Evolutionary conservation across 495 filamentous ascomycete species (phyloP).

Genomic region (Tuber calosporum): DNA sequence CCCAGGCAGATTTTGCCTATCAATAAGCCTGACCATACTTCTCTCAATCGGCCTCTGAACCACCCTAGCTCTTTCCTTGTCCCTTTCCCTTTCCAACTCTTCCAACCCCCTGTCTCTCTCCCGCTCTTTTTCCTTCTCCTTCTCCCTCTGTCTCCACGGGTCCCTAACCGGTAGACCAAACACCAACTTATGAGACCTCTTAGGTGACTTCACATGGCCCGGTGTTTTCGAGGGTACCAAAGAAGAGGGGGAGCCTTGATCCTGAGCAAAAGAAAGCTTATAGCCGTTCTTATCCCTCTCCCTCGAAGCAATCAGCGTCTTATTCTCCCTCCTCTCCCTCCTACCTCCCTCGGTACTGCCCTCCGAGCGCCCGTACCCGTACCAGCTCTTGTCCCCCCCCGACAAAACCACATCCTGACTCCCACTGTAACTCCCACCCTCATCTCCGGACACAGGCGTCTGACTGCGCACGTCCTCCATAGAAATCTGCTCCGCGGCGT

Average conservation of each 20-base stretch:
- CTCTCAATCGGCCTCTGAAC: slow-evolving; percentile 1
- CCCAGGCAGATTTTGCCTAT: neutral
- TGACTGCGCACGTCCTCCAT: slow-evolving; percentile 46
- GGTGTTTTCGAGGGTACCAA: neutral
- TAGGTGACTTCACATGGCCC: neutral
- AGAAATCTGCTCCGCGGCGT: slow-evolving; percentile 54
- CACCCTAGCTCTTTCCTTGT: slow-evolving; percentile 17
- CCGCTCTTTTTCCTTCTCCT: slow-evolving; percentile 22
- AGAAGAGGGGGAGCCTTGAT: neutral
- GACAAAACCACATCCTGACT: slow-evolving; percentile 18
- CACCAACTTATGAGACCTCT: neutral
- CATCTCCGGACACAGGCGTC: slow-evolving; percentile 19
- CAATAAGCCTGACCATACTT: neutral
- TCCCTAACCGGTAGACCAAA: neutral
- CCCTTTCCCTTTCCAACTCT: slow-evolving; percentile 28
- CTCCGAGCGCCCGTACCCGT: slow-evolving; percentile 25
- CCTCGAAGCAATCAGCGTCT: slow-evolving; percentile 22
- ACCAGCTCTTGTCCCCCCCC: slow-evolving; percentile 24
- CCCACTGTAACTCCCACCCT: slow-evolving; percentile 24
- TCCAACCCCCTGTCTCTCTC: slow-evolving; percentile 24
- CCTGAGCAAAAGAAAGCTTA: neutral
- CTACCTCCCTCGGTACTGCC: slow-evolving; percentile 18
- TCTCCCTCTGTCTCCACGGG: slow-evolving; percentile 12
- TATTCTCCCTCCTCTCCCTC: slow-evolving; percentile 16
- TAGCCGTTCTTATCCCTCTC: slow-evolving; percentile 14